Base-by-base conservation (phyloP, 1,284 basidiomycete genomes). In the Cryptococcus sp. region DNA sequence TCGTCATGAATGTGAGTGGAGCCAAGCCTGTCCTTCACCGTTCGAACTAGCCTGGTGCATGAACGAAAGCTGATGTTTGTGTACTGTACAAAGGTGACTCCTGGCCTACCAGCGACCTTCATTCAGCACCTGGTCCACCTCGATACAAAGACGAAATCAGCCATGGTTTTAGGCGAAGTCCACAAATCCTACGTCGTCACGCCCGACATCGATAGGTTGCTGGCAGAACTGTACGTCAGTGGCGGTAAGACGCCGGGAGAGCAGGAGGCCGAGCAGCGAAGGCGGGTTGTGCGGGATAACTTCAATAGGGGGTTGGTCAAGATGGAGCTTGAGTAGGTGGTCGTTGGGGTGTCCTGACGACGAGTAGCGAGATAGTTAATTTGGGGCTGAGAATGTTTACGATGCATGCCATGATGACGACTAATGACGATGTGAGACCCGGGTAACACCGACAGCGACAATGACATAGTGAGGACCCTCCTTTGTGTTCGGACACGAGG, bases 51-150 rank as follows among this genome's bases (percentile, higher is more conserved):
- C 30, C 5, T 35, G 10, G 30, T 35, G 13, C 8, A 35, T 13
- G 30, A 35, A 35, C 30, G 30, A 8, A 35, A 46, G 27, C 30
- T 40, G 25, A 47, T 27, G 59, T 43, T 41, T 59, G 19, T 47
- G 30, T 57, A 38, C 23, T 41, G 13, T 22, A 23, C 50, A 30
- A 70, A 95, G 90, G 87, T 96, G 23, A 85, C 84, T 5, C 86
- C 89, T 13, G 91, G 89, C 17, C 92, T 90, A 8, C 89, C 90
- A 62, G 85, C 90, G 1, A 90, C 90, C 0, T 97, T 96, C 77
- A 82, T 95, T 10, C 91, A 96, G 73, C 91, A 95, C 63, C 87
- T 91, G 7, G 87, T 91, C 48, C 83, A 88, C 64, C 71, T 95
- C 47, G 88, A 96, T 74, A 79, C 82, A 27, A 86, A 86, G 63